Evolutionary conservation across 2,329 filamentous ascomycete genomes (phyloP).

Genomic region (Cercospora brassicicola): DNA sequence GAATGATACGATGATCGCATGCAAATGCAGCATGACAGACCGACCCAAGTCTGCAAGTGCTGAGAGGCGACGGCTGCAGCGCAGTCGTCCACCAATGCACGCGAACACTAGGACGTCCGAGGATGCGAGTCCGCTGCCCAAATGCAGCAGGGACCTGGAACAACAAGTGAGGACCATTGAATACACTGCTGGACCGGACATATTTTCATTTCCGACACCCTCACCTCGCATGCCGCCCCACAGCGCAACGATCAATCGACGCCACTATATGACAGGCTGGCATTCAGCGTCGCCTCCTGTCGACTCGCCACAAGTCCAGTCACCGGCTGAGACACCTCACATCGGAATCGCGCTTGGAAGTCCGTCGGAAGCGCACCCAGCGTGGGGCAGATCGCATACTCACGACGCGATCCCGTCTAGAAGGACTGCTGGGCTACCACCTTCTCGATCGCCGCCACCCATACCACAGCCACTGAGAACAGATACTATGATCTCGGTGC

Average conservation of each 20-base stretch:
- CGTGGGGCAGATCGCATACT: constrained; percentile 29
- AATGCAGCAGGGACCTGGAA: constrained; percentile 24
- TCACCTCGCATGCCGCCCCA: constrained; percentile 28
- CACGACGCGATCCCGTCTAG: constrained; percentile 22
- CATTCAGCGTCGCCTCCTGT: constrained; percentile 7
- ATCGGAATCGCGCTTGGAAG: constrained; percentile 31
- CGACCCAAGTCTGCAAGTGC: constrained; percentile 20
- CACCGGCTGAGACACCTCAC: constrained; percentile 13
- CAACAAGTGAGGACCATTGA: constrained; percentile 26
- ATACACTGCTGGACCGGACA: constrained; percentile 29
- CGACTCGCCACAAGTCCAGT: constrained; percentile 17
- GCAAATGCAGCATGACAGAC: constrained; percentile 14
- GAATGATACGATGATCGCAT: constrained; percentile 15
- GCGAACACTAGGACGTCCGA: not conserved
- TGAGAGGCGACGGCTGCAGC: constrained; percentile 20
- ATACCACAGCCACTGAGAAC: constrained; percentile 1
- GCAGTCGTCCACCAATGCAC: constrained; percentile 10
- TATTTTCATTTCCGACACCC: constrained; percentile 35
- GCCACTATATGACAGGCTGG: not conserved
- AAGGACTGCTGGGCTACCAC: constrained; percentile 13
- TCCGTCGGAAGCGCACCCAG: constrained; percentile 25
- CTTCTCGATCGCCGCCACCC: constrained; percentile 7
- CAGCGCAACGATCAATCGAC: constrained; percentile 25
- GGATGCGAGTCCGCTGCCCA: constrained; percentile 11
- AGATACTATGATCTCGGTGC: constrained; percentile 3